phyloP scores from a whole-genome alignment of 2,329 filamentous ascomycete species.

The Dendryphion nanum region DNA sequence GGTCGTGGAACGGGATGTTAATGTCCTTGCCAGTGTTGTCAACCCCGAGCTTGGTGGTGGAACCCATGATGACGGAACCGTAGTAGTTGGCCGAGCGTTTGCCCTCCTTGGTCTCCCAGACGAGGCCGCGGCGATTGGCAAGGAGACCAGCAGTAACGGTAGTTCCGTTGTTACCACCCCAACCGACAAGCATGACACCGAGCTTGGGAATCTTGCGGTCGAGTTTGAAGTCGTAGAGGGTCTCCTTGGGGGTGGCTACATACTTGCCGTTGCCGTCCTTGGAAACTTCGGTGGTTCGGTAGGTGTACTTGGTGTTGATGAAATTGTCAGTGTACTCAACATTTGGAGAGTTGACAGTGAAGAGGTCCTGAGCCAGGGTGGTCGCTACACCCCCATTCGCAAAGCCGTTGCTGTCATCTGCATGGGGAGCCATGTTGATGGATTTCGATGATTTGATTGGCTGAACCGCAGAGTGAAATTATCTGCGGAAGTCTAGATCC shows the following conservation, averaged over 20 bases:
- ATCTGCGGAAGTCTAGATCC: constrained; percentile 49
- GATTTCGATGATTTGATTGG: constrained; percentile 18
- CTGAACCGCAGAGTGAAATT: constrained; percentile 24
- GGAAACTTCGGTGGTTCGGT: constrained; percentile 85
- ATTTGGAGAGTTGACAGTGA: constrained; percentile 88
- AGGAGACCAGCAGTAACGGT: constrained; percentile 97
- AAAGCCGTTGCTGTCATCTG: constrained; percentile 61
- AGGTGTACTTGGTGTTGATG: constrained; percentile 93
- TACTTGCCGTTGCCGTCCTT: constrained; percentile 71
- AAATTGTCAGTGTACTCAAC: constrained; percentile 84
- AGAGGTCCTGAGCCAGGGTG: constrained; percentile 58
- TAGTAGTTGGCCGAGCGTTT: constrained; percentile 90
- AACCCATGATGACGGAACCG: constrained; percentile 94
- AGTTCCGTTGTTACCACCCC: constrained; percentile 97
- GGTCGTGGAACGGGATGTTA: constrained; percentile 92
- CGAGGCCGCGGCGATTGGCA: constrained; percentile 82
- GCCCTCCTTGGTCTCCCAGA: constrained; percentile 94
- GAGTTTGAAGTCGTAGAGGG: constrained; percentile 95
- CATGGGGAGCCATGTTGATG: constrained; percentile 87
- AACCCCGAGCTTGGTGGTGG: constrained; percentile 92
- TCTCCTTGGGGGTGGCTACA: constrained; percentile 83
- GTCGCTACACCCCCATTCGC: constrained; percentile 51
- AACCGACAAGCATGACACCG: constrained; percentile 96
- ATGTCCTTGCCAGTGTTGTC: constrained; percentile 84
- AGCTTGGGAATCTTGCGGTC: constrained; percentile 90